Evolutionary conservation across 1,284 basidiomycete genomes (phyloP).

Genomic region (Pseudozyma flocculosa): DNA sequence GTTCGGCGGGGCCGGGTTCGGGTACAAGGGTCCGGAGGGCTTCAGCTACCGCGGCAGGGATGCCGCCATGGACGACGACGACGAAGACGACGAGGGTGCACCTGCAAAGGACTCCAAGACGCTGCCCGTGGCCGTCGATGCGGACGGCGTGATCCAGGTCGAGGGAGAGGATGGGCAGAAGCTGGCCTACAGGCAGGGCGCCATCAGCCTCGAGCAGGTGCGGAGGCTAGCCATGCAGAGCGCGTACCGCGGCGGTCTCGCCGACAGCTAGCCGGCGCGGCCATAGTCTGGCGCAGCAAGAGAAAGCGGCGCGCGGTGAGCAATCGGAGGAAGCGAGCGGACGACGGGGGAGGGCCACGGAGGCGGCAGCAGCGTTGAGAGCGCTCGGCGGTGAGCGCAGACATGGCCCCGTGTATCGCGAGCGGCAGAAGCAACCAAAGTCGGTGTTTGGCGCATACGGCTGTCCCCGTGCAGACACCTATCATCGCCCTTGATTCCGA

Average conservation of each 20-base stretch:
- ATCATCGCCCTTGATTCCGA: too few species aligned
- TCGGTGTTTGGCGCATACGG: too few species aligned
- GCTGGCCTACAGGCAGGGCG: slow-evolving; percentile 48
- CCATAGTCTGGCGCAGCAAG: too few species aligned
- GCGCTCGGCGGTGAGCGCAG: too few species aligned
- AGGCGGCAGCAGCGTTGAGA: too few species aligned
- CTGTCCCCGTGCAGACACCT: too few species aligned
- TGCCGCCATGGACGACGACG: slow-evolving; percentile 40
- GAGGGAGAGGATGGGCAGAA: slow-evolving; percentile 54
- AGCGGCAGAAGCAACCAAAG: too few species aligned
- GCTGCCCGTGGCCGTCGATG: slow-evolving; percentile 28
- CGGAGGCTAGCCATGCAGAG: slow-evolving; percentile 43
- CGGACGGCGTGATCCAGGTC: slow-evolving; percentile 43
- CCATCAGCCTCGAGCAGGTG: slow-evolving; percentile 53
- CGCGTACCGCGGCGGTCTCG: slow-evolving; percentile 42
- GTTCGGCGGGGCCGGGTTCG: slow-evolving; percentile 16
- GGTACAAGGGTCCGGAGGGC: slow-evolving; percentile 17
- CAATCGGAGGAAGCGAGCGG: too few species aligned
- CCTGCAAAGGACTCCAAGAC: slow-evolving; percentile 15
- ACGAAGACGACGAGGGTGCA: slow-evolving; percentile 22
- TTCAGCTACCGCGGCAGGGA: slow-evolving; percentile 26
- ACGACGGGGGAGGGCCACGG: too few species aligned
- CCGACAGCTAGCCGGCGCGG: slow-evolving; percentile 62
- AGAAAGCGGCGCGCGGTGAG: too few species aligned
- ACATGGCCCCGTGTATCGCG: too few species aligned